These are phyloP conservation scores for Capronia epimyces DNA, from an alignment of 2,329 filamentous ascomycete species.

Conservation along the genomic window DNA sequence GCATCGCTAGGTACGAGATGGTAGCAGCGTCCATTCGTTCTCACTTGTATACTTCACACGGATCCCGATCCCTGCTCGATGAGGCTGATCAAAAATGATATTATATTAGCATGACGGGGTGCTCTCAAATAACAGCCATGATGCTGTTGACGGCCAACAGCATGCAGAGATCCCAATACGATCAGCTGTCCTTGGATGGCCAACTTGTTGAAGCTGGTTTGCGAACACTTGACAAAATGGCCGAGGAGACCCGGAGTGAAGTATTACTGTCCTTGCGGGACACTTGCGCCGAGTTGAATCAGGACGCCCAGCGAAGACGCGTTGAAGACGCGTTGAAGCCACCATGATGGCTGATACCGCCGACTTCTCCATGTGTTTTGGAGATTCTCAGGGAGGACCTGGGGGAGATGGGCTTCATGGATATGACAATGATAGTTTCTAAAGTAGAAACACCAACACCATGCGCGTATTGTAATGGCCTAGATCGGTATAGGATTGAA, in stretches of 20 bases:
- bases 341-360: too few species aligned
- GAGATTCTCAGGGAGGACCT: too few species aligned
- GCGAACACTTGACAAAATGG: slow-evolving; percentile 1
- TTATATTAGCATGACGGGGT: slow-evolving; percentile 13
- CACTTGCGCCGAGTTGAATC: slow-evolving; percentile 10
- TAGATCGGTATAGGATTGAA: too few species aligned
- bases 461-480: too few species aligned
- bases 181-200: background rate
- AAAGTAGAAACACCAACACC: too few species aligned
- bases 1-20: background rate
- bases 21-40: background rate
- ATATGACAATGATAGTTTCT: too few species aligned
- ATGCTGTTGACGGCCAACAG: slow-evolving; percentile 20
- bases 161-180: slow-evolving; percentile 11
- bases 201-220: slow-evolving; percentile 10
- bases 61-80: background rate
- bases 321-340: too few species aligned
- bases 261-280: slow-evolving; percentile 7
- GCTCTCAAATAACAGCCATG: slow-evolving; percentile 19
- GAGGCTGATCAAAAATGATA: slow-evolving; percentile 1
- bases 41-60: background rate
- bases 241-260: slow-evolving; percentile 5
- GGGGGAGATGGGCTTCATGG: too few species aligned
- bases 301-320: slow-evolving; percentile 4
- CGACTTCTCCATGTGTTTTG: too few species aligned